Evolutionary conservation across 495 filamentous ascomycete species (phyloP).

Genomic region (Aspergillus haitiensis): DNA sequence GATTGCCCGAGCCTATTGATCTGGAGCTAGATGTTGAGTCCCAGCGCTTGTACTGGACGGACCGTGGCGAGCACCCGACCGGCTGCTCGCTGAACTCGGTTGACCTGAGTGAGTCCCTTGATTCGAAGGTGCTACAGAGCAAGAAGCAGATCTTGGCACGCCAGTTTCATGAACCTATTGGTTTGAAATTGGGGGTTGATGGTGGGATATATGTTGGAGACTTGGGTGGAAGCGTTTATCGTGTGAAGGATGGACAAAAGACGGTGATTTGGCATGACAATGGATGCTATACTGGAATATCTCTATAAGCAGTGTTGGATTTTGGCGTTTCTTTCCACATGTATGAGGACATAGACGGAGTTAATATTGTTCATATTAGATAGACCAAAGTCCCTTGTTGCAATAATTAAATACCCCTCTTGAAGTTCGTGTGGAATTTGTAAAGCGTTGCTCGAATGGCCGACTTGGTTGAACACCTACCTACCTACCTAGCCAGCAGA

Average conservation of each 20-base stretch:
- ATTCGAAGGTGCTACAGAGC: not conserved
- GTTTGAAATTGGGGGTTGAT: conserved; percentile 42
- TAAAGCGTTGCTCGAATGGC: not conserved
- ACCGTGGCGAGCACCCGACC: conserved; percentile 49
- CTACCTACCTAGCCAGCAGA: not conserved
- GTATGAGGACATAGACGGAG: not conserved
- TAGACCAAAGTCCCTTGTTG: not conserved
- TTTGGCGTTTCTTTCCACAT: no score
- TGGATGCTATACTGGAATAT: conserved; percentile 33
- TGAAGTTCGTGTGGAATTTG: not conserved
- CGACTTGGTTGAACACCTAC: not conserved
- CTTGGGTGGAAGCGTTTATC: conserved; percentile 47
- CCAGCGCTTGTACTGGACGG: conserved; percentile 54
- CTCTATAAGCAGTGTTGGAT: not conserved
- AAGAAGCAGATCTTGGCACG: conserved; percentile 38
- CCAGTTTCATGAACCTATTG: conserved; percentile 50
- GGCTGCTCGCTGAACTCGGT: conserved; percentile 33
- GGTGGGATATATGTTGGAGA: conserved; percentile 47
- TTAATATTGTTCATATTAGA: not conserved
- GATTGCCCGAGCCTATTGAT: conserved; percentile 57
- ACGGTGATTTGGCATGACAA: conserved; percentile 32
- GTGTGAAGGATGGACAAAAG: conserved; percentile 45
- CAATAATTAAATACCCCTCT: not conserved
- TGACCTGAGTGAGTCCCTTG: conserved; percentile 22
- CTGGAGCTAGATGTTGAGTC: conserved; percentile 45